Evolutionary conservation across 2,329 filamentous ascomycete species (phyloP), one percentile per base, ranked within the genome.

Genomic region (Cladophialophora chaetospira): DNA sequence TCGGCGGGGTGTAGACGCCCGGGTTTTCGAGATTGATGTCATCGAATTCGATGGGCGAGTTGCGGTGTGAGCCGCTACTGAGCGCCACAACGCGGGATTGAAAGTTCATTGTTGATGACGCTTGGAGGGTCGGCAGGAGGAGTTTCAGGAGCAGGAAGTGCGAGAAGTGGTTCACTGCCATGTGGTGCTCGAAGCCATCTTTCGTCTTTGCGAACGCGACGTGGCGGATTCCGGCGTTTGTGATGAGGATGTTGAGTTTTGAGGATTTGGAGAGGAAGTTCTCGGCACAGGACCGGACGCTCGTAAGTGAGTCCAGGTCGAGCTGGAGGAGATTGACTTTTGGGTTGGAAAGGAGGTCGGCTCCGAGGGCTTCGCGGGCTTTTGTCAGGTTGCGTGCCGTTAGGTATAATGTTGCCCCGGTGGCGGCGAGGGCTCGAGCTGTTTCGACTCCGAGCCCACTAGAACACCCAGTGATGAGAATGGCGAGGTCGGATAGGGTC

Each of bases 131-230:
- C 0, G 70, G 64, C n/a, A 76, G 76, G 15, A 84, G 70, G 1
- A 82, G 72, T 13, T 79, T 70, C 58, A 80, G 79, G 11, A 84
- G 71, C 0, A 83, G 70, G 69, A 84, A 84, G 74, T 77, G 29
- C 73, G 49, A 49, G 11, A 60, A 49, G 45, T 60, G 58, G 35
- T 60, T 60, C 25, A 57, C 54, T 11, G 42, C 79, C 46, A 84
- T 78, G 48, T 84, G 80, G 0, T 67, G 62, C 63, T 84, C 81
- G 61, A 76, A 75, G 57, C 76, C 73, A 65, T 81, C 73, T 59
- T 67, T 58, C 10, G 71, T 79, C n/a, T 43, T 38, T 15, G 23
- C 35, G n/a, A 36, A 47, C 2, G 48, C 40, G 19, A 48, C 49
- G 46, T 13, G 61, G 29, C 55, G 55, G 5, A 55, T 60, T 3